phyloP scores from a whole-genome alignment of 1,139 yeast genomes.

The Pichia sp. region DNA sequence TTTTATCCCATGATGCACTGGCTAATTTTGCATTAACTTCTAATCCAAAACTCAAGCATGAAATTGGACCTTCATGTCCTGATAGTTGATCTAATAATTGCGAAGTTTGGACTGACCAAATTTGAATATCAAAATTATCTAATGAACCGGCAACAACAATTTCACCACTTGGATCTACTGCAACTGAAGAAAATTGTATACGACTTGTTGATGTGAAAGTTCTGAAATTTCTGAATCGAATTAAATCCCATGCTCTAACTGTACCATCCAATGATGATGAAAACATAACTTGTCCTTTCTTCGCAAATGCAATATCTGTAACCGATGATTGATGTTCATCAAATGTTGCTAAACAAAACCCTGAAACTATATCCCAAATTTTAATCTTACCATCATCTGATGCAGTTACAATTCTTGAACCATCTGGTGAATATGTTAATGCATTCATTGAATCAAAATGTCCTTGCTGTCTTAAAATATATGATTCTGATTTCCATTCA shows the following conservation, averaged over 20 bases:
- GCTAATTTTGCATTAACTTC: conserved; percentile 67
- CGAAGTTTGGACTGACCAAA: conserved; percentile 97
- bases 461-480: conserved; percentile 92
- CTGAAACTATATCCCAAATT: conserved; percentile 91
- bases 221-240: conserved; percentile 88
- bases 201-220: conserved; percentile 89
- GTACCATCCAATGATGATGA: conserved; percentile 95
- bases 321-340: conserved; percentile 88
- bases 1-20: conserved; percentile 94
- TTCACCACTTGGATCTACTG: conserved; percentile 97
- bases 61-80: conserved; percentile 96
- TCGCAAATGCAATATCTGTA: conserved; percentile 81
- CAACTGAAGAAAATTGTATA: conserved; percentile 79
- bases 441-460: conserved; percentile 89
- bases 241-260: conserved; percentile 92
- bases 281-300: conserved; percentile 81
- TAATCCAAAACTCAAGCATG: conserved; percentile 77
- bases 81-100: conserved; percentile 79
- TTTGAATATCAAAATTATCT: conserved; percentile 83
- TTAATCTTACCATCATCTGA: conserved; percentile 96
- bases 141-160: conserved; percentile 92
- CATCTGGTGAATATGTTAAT: conserved; percentile 89
- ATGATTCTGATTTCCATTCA: conserved; percentile 98
- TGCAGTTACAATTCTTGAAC: conserved; percentile 85
- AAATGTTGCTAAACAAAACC: conserved; percentile 88